Evolutionary conservation across 176 grass and related monocot species (phyloP), one percentile per base, ranked within the genome.

Genomic region (Oryza australiensis): DNA sequence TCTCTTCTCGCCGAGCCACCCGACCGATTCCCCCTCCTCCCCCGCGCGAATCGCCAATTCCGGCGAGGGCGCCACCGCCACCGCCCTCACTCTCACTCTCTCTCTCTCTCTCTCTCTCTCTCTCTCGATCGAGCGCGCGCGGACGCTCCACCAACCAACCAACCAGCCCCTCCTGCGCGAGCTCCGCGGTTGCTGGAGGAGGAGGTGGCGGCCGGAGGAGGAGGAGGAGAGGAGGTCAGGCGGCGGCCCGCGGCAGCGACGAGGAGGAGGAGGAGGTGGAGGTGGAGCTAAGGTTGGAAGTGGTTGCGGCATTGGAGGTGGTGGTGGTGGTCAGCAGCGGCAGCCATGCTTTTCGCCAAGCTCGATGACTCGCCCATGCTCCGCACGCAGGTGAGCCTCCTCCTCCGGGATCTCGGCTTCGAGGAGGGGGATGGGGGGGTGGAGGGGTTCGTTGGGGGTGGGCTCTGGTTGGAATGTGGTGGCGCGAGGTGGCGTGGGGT

Each of bases 351-450:
- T 89, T 89, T 94, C 82, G 28, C 83, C 80, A 94, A 77, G 84
- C 85, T 94, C 71, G 86, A 94, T 71, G 92, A 94, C 82, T 94
- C 92, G 40, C 92, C 92, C 59, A 94, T 94, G 92, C 87, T 94
- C 66, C 84, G 92, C 62, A 94, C 89, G 68, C 87, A 94, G 92
- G 92, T 94, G 79, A 86, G 82, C 45, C 13, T 7, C 51, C 35
- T 23, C 27, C n/a, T 37, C n/a, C n/a, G 83, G 86, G 86, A 83
- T 94, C 66, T 70, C 68, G n/a, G 37, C 23, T 55, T 60, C 43
- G 65, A 27, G 12, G 57, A 23, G 4, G n/a, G 20, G 29, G 66
- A 40, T 9, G 13, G n/a, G 62, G 23, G 32, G 68, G 5, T 37
- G 15, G 62, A 29, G 51, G 45, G 23, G 18, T 24, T n/a, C n/a